These are phyloP conservation scores for Puya raimondii DNA, from an alignment of 176 grass and related monocot species.

Conservation along the genomic window DNA sequence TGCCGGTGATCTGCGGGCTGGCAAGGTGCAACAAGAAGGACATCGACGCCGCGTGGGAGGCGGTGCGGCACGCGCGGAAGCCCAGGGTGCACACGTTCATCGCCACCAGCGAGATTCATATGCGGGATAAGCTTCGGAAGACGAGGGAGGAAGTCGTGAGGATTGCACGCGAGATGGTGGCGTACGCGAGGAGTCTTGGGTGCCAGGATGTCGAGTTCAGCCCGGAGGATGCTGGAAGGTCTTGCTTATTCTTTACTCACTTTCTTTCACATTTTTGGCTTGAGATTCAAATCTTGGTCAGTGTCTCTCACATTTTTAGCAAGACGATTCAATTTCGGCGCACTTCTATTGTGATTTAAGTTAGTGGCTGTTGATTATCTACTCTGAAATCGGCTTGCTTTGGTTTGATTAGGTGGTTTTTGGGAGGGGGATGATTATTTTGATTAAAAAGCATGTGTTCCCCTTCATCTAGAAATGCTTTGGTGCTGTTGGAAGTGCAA, in stretches of 20 bases:
- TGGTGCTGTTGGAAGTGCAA: too few relatives aligned
- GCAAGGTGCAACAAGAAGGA: slow-evolving; percentile 65
- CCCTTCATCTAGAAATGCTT: too few relatives aligned
- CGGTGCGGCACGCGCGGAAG: slow-evolving; percentile 55
- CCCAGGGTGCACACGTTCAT: slow-evolving; percentile 81
- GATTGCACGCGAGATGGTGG: slow-evolving; percentile 32
- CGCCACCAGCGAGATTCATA: slow-evolving; percentile 65
- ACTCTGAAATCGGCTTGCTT: too few relatives aligned
- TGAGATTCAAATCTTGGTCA: neutral
- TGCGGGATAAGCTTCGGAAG: slow-evolving; percentile 26
- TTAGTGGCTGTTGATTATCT: too few relatives aligned
- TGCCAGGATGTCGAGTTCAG: slow-evolving; percentile 85
- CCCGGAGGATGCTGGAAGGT: slow-evolving; percentile 93
- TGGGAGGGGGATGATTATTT: too few relatives aligned
- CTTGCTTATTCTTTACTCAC: neutral
- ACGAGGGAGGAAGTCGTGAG: slow-evolving; percentile 25
- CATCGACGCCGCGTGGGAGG: slow-evolving; percentile 87
- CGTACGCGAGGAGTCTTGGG: slow-evolving; percentile 71
- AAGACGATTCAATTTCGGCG: too few relatives aligned
- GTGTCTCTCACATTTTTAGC: neutral
- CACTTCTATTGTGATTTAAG: too few relatives aligned
- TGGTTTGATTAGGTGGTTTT: too few relatives aligned
- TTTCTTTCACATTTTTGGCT: neutral
- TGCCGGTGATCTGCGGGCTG: slow-evolving; percentile 79
- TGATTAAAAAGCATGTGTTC: too few relatives aligned